Conservation (phyloP, 2,329 filamentous ascomycete genomes). For the Polytolypa hystricis region DNA sequence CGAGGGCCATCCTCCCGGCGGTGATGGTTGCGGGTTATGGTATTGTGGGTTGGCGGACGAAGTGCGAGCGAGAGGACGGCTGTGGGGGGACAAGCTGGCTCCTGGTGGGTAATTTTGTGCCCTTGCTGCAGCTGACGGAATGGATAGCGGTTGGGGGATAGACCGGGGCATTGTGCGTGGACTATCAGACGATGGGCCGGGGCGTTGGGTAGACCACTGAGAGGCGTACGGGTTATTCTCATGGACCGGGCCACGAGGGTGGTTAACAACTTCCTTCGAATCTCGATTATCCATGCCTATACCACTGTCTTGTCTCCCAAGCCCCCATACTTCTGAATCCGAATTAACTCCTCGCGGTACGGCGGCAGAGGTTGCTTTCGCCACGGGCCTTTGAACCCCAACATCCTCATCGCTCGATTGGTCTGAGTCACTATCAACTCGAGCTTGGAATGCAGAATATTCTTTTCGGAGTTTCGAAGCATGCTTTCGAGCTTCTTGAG, state of each 20-base stretch:
- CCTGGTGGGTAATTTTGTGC: neutral
- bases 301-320: neutral
- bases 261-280: neutral
- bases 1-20: neutral
- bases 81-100: neutral
- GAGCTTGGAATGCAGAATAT: conserved; percentile 27
- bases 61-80: neutral
- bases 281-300: neutral
- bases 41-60: conserved; percentile 3
- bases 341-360: too few species aligned
- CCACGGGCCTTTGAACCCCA: conserved; percentile 9
- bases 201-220: too few species aligned
- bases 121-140: neutral
- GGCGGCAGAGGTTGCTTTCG: neutral
- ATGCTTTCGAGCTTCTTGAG: conserved; percentile 25
- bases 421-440: conserved; percentile 26
- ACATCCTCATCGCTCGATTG: conserved; percentile 12
- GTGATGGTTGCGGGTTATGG: neutral
- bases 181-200: neutral
- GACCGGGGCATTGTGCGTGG: neutral
- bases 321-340: too few species aligned
- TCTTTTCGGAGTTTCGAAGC: conserved; percentile 20
- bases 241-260: conserved; percentile 8
- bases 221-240: too few species aligned
- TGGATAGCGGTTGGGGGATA: neutral